phyloP scores from a whole-genome alignment of 768 basidiomycete genomes.

The Neoboletus magnificus region DNA sequence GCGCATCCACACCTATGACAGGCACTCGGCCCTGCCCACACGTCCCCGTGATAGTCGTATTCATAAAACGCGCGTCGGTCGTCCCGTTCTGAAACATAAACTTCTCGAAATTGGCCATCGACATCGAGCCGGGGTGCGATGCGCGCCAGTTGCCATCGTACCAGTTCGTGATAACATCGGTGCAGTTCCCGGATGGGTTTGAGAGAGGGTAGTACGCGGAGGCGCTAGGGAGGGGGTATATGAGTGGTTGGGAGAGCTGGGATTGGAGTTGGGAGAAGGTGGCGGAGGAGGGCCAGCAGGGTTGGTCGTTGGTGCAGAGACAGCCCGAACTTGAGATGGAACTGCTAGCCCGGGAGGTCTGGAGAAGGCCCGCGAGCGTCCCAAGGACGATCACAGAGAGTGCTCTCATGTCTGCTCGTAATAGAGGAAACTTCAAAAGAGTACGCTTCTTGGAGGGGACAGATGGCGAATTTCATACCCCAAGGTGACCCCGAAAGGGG shows the following conservation, averaged over 20 bases:
- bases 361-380: background rate
- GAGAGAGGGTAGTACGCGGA: background rate
- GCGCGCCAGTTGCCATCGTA: background rate
- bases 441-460: background rate
- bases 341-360: background rate
- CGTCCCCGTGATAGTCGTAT: constrained; percentile 25
- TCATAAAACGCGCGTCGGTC: constrained; percentile 37
- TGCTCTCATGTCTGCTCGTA: background rate
- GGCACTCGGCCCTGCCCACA: constrained; percentile 23
- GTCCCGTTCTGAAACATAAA: constrained; percentile 42
- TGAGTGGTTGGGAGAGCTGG: constrained; percentile 42
- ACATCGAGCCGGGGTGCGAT: background rate
- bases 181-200: background rate
- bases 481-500: background rate
- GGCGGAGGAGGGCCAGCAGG: constrained; percentile 42
- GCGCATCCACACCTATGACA: constrained; percentile 20
- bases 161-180: background rate
- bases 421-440: background rate
- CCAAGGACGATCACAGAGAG: background rate
- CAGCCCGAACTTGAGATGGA: constrained; percentile 15
- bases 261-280: constrained; percentile 34
- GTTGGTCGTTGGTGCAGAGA: constrained; percentile 35
- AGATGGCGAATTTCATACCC: background rate
- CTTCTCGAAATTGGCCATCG: constrained; percentile 28
- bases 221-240: constrained; percentile 29